Percentiles rank a stretch among this genome's conserved stretches.
These are phyloP conservation scores for Verticillium albo-atrum DNA, from an alignment of 2,329 filamentous ascomycete genomes.

Conservation along the genomic window DNA sequence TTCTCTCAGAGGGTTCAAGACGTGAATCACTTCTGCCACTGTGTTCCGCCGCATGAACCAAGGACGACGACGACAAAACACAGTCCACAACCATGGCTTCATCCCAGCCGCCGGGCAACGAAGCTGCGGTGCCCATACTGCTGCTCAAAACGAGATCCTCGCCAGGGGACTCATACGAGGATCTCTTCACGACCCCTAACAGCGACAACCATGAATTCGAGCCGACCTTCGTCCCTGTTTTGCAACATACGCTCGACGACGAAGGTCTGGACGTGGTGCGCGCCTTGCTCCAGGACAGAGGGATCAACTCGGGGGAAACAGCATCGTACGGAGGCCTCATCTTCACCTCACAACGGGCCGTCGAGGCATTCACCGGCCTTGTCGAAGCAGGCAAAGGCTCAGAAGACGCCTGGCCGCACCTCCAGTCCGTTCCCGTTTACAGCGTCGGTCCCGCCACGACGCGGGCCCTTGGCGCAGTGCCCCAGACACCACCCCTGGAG, in stretches of 20 bases:
- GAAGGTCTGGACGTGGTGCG: slow-evolving; percentile 51
- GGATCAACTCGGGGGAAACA: slow-evolving; percentile 31
- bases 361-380: slow-evolving; percentile 68
- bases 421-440: slow-evolving; percentile 61
- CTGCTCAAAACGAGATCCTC: slow-evolving; percentile 74
- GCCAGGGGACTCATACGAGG: slow-evolving; percentile 68
- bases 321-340: slow-evolving; percentile 68
- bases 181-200: slow-evolving; percentile 51
- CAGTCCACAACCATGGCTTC: slow-evolving; percentile 5
- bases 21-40: neutral
- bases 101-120: slow-evolving; percentile 3
- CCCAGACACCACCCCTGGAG: slow-evolving; percentile 45
- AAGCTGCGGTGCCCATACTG: slow-evolving; percentile 50
- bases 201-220: slow-evolving; percentile 41
- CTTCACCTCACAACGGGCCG: slow-evolving; percentile 79
- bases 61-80: neutral
- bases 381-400: slow-evolving; percentile 48
- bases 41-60: too few relatives aligned
- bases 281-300: slow-evolving; percentile 38
- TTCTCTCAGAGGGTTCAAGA: neutral
- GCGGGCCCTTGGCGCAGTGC: slow-evolving; percentile 60
- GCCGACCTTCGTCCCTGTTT: slow-evolving; percentile 70
- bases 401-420: slow-evolving; percentile 40
- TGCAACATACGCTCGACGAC: slow-evolving; percentile 65
- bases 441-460: slow-evolving; percentile 79